phyloP scores from a whole-genome alignment of 768 basidiomycete genomes.

The Termitomyces sp. region DNA sequence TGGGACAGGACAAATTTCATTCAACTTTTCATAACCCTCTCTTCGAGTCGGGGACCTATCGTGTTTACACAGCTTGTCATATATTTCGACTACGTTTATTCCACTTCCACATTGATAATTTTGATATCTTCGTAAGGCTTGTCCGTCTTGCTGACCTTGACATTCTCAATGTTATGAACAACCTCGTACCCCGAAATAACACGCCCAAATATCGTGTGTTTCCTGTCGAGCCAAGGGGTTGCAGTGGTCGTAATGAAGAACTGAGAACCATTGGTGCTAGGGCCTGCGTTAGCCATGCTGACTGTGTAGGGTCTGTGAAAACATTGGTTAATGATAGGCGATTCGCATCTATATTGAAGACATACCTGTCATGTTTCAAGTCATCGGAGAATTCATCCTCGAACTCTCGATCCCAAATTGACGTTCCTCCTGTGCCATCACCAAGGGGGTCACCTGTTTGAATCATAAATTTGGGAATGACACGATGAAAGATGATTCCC shows the following conservation, averaged over 20 bases:
- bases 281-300: slow-evolving; percentile 93
- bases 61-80: background rate
- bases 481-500: slow-evolving; percentile 91
- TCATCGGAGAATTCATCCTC: slow-evolving; percentile 93
- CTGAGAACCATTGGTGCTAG: slow-evolving; percentile 90
- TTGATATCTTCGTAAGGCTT: slow-evolving; percentile 95
- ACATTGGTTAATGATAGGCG: background rate
- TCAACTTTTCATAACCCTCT: no score
- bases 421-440: slow-evolving; percentile 88
- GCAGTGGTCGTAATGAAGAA: slow-evolving; percentile 98
- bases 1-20: no score
- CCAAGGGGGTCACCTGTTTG: slow-evolving; percentile 96
- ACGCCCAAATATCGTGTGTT: slow-evolving; percentile 91
- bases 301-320: slow-evolving; percentile 81
- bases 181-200: slow-evolving; percentile 86
- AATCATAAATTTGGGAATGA: slow-evolving; percentile 98
- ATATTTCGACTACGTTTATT: slow-evolving; percentile 33
- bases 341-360: slow-evolving; percentile 2
- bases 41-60: no score
- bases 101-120: slow-evolving; percentile 76
- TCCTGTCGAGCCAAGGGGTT: slow-evolving; percentile 90
- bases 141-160: slow-evolving; percentile 78
- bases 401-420: slow-evolving; percentile 88
- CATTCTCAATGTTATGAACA: slow-evolving; percentile 88
- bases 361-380: slow-evolving; percentile 84